Evolutionary conservation across 305 asterid species (phyloP).

Genomic region (Fraxinus nigra): DNA sequence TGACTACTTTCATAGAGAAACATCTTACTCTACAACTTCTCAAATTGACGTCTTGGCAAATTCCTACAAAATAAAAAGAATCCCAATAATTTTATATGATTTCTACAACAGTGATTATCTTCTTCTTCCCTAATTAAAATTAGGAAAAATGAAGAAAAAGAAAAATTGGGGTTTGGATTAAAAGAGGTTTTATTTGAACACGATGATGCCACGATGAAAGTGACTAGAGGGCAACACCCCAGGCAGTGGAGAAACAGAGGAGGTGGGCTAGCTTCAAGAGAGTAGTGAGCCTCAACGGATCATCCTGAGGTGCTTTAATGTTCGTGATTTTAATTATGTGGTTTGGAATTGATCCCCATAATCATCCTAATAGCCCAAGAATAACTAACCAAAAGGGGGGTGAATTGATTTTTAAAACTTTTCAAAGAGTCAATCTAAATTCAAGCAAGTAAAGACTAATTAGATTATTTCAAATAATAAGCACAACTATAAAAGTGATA

Average conservation of each 20-base stretch:
- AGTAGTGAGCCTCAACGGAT: conserved; percentile 27
- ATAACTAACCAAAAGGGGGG: too few species aligned
- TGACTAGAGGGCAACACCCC: conserved; percentile 91
- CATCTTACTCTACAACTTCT: conserved; percentile 94
- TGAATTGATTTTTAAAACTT: too few species aligned
- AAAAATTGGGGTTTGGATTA: neutral
- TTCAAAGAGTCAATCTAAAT: too few species aligned
- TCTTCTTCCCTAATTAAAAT: neutral
- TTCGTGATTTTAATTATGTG: too few species aligned
- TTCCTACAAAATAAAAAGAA: conserved; percentile 42
- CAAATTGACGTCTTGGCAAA: conserved; percentile 95
- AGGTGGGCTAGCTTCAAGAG: conserved; percentile 73
- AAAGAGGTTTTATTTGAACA: conserved; percentile 66
- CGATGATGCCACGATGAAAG: conserved; percentile 95
- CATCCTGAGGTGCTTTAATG: too few species aligned
- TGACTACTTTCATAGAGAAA: conserved; percentile 30
- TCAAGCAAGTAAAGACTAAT: too few species aligned
- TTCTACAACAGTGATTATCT: neutral
- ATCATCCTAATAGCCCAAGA: too few species aligned
- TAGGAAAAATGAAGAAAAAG: neutral
- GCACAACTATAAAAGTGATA: too few species aligned
- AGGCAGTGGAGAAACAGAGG: conserved; percentile 85
- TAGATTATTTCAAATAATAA: too few species aligned
- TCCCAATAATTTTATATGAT: neutral
- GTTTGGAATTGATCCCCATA: too few species aligned